Base-by-base conservation (phyloP, 2,329 filamentous ascomycete genomes). In the Xylaria sp. region DNA sequence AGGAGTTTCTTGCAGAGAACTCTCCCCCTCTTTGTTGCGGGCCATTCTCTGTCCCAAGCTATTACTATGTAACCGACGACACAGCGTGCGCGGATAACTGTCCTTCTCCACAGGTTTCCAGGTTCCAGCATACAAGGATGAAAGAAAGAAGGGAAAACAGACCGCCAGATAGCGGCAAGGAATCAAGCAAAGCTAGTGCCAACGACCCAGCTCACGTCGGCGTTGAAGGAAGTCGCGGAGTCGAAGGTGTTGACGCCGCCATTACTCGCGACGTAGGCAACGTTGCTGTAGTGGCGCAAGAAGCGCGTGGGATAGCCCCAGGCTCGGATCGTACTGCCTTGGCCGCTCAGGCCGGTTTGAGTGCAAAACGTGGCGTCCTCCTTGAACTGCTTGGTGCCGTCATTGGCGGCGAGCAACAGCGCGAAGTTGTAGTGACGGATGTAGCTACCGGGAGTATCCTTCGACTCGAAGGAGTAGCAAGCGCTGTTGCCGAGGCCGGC, bases 321-420 rank as follows among this genome's bases (percentile, higher is more conserved):
- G 1, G 85, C 78, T 4, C 83, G 78, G 33, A 89, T 78, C 0
- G 85, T 81, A 64, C 64, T 82, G 6, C 83, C 85, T 51, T 56
- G 42, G 4, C 84, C 83, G 65, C 73, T 83, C 21, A 89, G 74
- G 0, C 81, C 82, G 0, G 79, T 61, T 71, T 83, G 78, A 0
- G 84, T 78, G 70, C 87, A 89, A 74, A 89, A 89, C 0, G 87
- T 89, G 7, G 87, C 85, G 50, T 89, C 87, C 67, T 89, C 86
- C 3, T 75, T 38, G 74, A 89, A 87, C 54, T 77, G 74, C 77
- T 88, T 87, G 58, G 77, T 78, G 57, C 80, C 80, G 64, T 89
- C 87, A 65, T 82, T 81, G 60, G 80, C 78, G 43, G 77, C 73
- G 47, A 89, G 66, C 35, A 73, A 49, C 0, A 89, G 81, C 28